These are phyloP conservation scores for Zychaea mexicana DNA, from an alignment of 371 early-diverging fungal genomes.

Conservation along the genomic window DNA sequence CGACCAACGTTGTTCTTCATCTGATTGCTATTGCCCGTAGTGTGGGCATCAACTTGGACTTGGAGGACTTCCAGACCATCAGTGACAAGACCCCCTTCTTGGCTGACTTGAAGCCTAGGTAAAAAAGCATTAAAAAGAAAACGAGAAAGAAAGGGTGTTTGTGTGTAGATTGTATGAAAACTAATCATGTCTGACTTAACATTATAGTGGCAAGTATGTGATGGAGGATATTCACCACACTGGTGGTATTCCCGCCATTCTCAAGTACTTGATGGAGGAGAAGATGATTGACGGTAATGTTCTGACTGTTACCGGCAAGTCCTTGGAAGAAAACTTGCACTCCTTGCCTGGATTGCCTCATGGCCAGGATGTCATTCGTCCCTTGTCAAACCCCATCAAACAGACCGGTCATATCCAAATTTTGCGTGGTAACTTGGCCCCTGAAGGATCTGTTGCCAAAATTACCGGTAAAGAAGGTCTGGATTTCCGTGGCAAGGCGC, in stretches of 20 bases:
- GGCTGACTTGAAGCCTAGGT: constrained; percentile 95
- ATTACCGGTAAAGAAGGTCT: constrained; percentile 98
- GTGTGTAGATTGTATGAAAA: not conserved
- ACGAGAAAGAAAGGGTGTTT: not conserved
- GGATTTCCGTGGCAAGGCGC: constrained; percentile 82
- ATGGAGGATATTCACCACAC: constrained; percentile 84
- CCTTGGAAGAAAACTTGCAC: constrained; percentile 79
- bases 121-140: not conserved
- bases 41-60: constrained; percentile 73
- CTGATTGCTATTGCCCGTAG: constrained; percentile 92
- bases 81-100: constrained; percentile 91
- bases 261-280: constrained; percentile 80
- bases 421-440: constrained; percentile 93
- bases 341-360: constrained; percentile 66
- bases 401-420: constrained; percentile 92
- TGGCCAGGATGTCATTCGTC: constrained; percentile 87
- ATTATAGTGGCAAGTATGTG: constrained; percentile 75
- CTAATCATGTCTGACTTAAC: not conserved
- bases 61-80: constrained; percentile 91
- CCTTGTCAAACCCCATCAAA: constrained; percentile 91
- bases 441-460: constrained; percentile 96
- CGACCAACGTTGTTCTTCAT: constrained; percentile 96
- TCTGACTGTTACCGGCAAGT: constrained; percentile 90
- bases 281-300: constrained; percentile 74
- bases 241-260: constrained; percentile 88